Base-by-base conservation (phyloP, 306 rosid species). In the Astragalus glycyphyllos region DNA sequence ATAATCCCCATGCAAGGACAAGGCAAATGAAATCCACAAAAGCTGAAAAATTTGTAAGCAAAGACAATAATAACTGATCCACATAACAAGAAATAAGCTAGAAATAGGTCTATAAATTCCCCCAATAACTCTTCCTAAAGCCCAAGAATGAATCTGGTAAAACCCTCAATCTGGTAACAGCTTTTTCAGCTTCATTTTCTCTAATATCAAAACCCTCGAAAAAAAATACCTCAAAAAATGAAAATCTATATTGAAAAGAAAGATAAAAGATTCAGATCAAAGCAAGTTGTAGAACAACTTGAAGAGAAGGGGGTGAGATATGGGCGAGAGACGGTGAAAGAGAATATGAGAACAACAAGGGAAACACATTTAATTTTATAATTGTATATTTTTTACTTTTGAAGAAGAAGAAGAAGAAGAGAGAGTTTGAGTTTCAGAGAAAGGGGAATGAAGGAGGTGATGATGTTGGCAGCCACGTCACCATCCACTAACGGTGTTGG, bases 1-100 rank as follows among this genome's bases (percentile, higher is more conserved):
- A 89, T 83, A 58, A 84, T 17, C 15, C 96, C 96, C 56, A 73
- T 77, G 80, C 99, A 95, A 55, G 96, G 93, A 67, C 99, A 91
- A 4, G 96, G 99, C 54, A 91, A 65, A 56, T 13, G 50, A 47
- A 85, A 44, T 49, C 96, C 89, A 15, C 82, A 47, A 61, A 87
- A 0, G 41, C 73, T 26, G 65, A 82, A 74, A 9, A 84, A 61
- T 58, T 82, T 87, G 4, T 84, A 82, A 4, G 81, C 84, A 26
- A 91, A 66, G 80, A 84, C 87, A 71, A 73, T 70, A 77, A 77
- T 34, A 58, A 84, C 69, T 14, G 97, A 87, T 11, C 78, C 72
- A 29, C 86, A 91, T 5, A 95, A 76, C 61, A 95, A 84, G 63
- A 86, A 70, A 83, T 91, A 95, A 71, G 88, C 97, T n/a, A n/a